Evolutionary conservation across 2,329 filamentous ascomycete species (phyloP), one percentile per base, ranked within the genome.

Genomic region (Arthroderma sp.): DNA sequence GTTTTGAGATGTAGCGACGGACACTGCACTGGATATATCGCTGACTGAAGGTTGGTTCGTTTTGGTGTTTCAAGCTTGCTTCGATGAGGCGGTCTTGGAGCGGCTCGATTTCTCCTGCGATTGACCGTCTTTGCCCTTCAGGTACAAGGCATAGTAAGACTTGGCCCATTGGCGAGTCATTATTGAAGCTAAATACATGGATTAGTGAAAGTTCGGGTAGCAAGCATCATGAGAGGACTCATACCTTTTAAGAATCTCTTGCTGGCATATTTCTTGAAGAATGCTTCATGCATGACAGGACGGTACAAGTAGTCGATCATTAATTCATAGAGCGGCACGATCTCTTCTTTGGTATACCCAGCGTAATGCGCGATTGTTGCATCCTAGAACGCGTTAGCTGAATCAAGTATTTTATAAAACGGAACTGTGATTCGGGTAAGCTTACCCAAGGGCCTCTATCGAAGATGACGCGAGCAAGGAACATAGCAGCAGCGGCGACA

Each of bases 261-360:
- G 77, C 86, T 94, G 46, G 91, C 91, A 64, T 98, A 98, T 68
- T 98, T 98, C 77, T 94, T 94, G 75, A 95, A 96, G 74, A 98
- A 95, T 33, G 91, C 93, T 63, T 96, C 89, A 60, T 98, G 91
- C 37, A 81, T 77, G 44, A 95, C 84, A 28, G 89, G 91, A 8
- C 85, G 80, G 47, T 84, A 83, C 34, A 98, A 81, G 62, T 98
- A 98, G 64, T 98, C 88, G 49, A 98, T 80, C 88, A 98, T 95
- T 49, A 96, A 75, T 56, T 83, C 77, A 59, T 94, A 85, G 36
- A 96, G 85, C 7, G 89, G 89, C 62, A 89, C 78, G 54, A 98
- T 87, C 66, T 98, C 85, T 39, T 89, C 80, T 64, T 96, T 89
- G 2, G 77, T 82, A 65, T 96, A 98, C 45, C 91, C 91, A 43